Evolutionary conservation across 768 basidiomycete species (phyloP).

Genomic region (Saitozyma sp.): DNA sequence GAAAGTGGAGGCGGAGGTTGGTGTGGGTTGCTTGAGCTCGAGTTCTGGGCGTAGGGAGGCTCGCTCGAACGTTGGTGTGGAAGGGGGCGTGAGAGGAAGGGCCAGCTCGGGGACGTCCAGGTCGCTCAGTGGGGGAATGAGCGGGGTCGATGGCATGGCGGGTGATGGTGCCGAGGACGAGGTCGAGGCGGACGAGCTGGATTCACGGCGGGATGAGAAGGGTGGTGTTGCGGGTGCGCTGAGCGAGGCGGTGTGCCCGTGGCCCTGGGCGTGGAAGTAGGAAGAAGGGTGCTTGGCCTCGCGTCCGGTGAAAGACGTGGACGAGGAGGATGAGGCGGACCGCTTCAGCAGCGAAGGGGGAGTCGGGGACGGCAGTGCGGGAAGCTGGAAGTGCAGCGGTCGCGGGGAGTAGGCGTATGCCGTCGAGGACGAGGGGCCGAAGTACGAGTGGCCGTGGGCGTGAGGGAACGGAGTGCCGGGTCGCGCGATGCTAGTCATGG

Average conservation of each 20-base stretch:
- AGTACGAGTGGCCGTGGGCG: constrained; percentile 11
- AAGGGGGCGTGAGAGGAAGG: not conserved
- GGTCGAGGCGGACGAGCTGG: not conserved
- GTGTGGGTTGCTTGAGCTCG: too few species aligned
- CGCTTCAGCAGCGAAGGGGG: constrained; percentile 37
- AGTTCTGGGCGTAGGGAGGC: not conserved
- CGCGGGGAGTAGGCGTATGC: constrained; percentile 13
- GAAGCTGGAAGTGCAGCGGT: constrained; percentile 33
- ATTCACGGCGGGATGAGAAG: not conserved
- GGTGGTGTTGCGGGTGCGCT: constrained; percentile 1
- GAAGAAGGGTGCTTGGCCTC: constrained; percentile 1
- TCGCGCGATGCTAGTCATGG: constrained; percentile 13
- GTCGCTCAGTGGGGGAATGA: not conserved
- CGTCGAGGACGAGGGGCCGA: constrained; percentile 2
- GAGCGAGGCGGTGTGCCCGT: too few species aligned
- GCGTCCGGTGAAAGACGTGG: constrained; percentile 1
- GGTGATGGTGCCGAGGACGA: constrained; percentile 7
- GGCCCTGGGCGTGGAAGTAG: not conserved
- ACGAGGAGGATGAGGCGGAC: constrained; percentile 10
- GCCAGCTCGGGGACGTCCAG: constrained; percentile 3
- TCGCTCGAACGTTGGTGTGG: not conserved
- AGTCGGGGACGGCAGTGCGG: constrained; percentile 22
- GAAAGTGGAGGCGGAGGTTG: too few species aligned
- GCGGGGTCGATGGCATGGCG: constrained; percentile 7
- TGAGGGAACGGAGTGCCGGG: constrained; percentile 36